These are phyloP conservation scores for Salix exigua DNA, from an alignment of 345 rosid species.

Conservation along the genomic window DNA sequence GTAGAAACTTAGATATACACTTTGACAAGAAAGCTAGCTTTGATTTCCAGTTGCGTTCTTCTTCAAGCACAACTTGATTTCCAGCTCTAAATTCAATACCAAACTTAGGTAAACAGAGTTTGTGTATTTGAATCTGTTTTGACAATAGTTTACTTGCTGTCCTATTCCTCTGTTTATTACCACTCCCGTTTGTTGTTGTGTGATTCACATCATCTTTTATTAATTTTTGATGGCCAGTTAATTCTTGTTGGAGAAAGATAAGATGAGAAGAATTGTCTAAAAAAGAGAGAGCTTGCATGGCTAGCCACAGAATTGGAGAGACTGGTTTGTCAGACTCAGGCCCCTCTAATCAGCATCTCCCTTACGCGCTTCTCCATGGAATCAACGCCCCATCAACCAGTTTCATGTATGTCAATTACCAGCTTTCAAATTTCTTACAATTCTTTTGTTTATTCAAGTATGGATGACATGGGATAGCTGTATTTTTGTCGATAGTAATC, in stretches of 20 bases:
- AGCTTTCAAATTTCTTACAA: background rate
- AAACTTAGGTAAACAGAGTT: constrained; percentile 23
- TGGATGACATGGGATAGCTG: constrained; percentile 3
- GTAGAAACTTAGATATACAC: constrained; percentile 32
- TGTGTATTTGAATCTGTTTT: background rate
- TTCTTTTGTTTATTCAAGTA: background rate
- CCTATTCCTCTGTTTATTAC: constrained; percentile 31
- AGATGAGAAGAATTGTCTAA: constrained; percentile 28
- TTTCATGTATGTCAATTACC: constrained; percentile 48
- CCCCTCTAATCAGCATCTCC: constrained; percentile 59
- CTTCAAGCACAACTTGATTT: background rate
- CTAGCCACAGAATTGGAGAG: constrained; percentile 69
- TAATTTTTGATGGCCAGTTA: constrained; percentile 4
- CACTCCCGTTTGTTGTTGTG: background rate
- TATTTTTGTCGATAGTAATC: constrained; percentile 42
- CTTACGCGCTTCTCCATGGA: constrained; percentile 70
- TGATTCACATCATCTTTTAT: background rate
- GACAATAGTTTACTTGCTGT: background rate
- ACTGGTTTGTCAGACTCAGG: constrained; percentile 61
- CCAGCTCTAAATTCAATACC: constrained; percentile 13
- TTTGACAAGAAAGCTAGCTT: constrained; percentile 58
- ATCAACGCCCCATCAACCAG: constrained; percentile 51
- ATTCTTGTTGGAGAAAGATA: constrained; percentile 20
- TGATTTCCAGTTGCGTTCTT: constrained; percentile 15
- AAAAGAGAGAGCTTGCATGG: constrained; percentile 47